Evolutionary conservation across 2,329 filamentous ascomycete genomes (phyloP), one percentile per base, ranked within the genome.

Genomic region (Pyrenophora graminea): DNA sequence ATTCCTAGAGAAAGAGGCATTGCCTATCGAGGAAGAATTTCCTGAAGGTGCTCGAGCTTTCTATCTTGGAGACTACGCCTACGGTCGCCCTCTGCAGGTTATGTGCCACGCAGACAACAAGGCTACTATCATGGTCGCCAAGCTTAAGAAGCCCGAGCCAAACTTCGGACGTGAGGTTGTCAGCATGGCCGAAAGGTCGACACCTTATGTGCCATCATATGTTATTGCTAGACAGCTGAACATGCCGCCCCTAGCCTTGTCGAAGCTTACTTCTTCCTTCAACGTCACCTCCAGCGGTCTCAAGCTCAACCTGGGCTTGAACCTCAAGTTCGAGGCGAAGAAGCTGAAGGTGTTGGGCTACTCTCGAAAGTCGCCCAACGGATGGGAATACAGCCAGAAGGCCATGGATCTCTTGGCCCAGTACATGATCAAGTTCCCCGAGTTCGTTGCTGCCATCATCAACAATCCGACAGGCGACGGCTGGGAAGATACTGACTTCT

Each of bases 331-430:
- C 53, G 94, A 99, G 71, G 90, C 85, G 2, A 93, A 90, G 76
- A 96, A 97, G 75, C 82, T 92, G 63, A 99, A 99, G 77, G 94
- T 99, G 6, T 77, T 99, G 27, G 94, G 94, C 0, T 99, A 97
- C 74, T 96, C 93, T 19, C 88, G 91, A 63, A 94, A 94, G 68
- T 87, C 86, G 3, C 80, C 85, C 10, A 88, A 85, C 23, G 94
- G 95, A 5, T 99, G 95, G 95, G 94, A 99, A 73, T 99, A 96
- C 72, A 97, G 92, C 66, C 82, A 85, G 42, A 87, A 90, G 61
- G 92, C 94, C 1, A 81, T 97, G 50, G 82, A 87, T 39, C 77
- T 99, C 46, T 84, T 99, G 45, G 83, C 86, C 36, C 83, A 91
- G 61, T 99, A 97, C 73, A 97, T 97, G 89, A 86, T 88, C 52